Evolutionary conservation across 352 stramenopile genomes (phyloP).

Genomic region (Blastocystis sp.): DNA sequence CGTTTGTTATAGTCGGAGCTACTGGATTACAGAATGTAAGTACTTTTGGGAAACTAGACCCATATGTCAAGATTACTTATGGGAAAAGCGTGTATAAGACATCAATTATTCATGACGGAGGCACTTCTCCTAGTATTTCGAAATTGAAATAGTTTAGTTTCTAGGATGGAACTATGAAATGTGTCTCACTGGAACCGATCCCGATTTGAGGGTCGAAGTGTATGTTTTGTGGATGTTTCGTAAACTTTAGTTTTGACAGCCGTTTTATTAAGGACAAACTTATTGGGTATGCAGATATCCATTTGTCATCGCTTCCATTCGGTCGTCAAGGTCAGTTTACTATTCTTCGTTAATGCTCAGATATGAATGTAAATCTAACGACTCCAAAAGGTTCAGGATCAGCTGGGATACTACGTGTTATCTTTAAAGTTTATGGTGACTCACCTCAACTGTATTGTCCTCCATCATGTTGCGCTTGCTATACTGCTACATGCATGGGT

Average conservation of each 20-base stretch:
- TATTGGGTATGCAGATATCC: conserved; percentile 24
- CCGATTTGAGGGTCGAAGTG: conserved; percentile 14
- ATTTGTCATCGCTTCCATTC: background rate
- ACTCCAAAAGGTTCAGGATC: background rate
- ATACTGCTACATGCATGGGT: background rate
- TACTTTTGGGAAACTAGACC: conserved; percentile 46
- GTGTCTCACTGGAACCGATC: background rate
- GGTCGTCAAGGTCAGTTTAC: background rate
- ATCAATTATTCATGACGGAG: conserved; percentile 8
- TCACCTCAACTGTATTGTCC: background rate
- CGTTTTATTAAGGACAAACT: conserved; percentile 48
- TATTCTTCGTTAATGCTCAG: background rate
- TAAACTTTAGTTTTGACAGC: background rate
- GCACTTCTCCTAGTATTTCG: background rate
- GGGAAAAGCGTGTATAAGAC: conserved; percentile 12
- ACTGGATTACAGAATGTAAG: conserved; percentile 39
- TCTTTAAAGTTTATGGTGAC: background rate
- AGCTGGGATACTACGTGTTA: background rate
- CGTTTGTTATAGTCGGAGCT: conserved; percentile 36
- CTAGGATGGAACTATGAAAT: conserved; percentile 54
- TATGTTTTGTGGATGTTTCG: background rate
- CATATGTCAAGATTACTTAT: conserved; percentile 10
- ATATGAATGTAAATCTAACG: background rate
- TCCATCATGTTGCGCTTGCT: background rate
- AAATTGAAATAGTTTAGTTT: background rate